phyloP scores from a whole-genome alignment of 768 basidiomycete genomes.

The Calocera cornea region DNA sequence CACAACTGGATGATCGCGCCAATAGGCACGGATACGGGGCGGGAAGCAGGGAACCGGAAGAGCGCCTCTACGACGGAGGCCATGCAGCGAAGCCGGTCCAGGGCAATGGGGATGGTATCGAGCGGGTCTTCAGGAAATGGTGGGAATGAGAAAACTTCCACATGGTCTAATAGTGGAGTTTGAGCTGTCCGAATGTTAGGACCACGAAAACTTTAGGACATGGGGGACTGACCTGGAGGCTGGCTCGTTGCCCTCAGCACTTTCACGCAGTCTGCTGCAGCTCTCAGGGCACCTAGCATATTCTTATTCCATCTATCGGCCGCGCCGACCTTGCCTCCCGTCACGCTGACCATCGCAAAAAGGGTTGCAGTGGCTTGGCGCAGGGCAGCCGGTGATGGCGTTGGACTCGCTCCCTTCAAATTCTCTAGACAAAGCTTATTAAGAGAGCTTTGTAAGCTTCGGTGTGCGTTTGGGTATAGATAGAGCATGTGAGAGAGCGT shows the following conservation, averaged over 20 bases:
- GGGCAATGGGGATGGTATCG: slow-evolving; percentile 37
- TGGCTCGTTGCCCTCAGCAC: background rate
- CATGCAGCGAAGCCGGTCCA: slow-evolving; percentile 48
- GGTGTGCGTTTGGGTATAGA: slow-evolving; percentile 54
- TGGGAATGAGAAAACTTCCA: slow-evolving; percentile 13
- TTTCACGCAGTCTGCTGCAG: slow-evolving; percentile 48
- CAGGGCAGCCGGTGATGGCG: slow-evolving; percentile 29
- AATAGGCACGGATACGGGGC: slow-evolving; percentile 58
- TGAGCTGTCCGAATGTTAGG: background rate
- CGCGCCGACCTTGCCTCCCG: slow-evolving; percentile 69
- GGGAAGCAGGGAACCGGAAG: slow-evolving; percentile 20
- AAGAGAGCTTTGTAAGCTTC: slow-evolving; percentile 39
- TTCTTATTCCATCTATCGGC: slow-evolving; percentile 61
- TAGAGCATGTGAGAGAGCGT: slow-evolving; percentile 45
- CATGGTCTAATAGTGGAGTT: slow-evolving; percentile 11
- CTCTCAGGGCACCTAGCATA: slow-evolving; percentile 51
- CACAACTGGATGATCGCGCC: slow-evolving; percentile 45
- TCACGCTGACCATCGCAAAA: slow-evolving; percentile 49
- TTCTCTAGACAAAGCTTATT: slow-evolving; percentile 41
- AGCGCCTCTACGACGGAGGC: slow-evolving; percentile 40
- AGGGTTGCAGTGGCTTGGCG: slow-evolving; percentile 41
- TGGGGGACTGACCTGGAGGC: slow-evolving; percentile 26
- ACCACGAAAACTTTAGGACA: background rate
- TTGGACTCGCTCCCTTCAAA: slow-evolving; percentile 41
- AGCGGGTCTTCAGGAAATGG: slow-evolving; percentile 34